phyloP scores from a whole-genome alignment of 371 early-diverging fungal genomes.

The Apophysomyces sp. region DNA sequence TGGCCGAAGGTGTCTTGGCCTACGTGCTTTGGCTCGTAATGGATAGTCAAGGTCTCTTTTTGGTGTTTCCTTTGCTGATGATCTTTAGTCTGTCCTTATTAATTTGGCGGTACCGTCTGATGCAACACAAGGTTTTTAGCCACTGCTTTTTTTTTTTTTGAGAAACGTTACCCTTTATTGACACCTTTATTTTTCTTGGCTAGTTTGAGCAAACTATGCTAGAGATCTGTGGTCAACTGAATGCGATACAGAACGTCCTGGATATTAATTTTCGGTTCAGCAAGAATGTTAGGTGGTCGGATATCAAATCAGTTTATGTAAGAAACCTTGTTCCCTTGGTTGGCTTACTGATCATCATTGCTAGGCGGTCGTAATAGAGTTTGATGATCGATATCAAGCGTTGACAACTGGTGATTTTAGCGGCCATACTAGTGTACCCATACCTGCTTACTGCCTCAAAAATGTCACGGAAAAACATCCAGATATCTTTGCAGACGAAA shows the following conservation, averaged over 20 bases:
- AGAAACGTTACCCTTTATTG: no score
- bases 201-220: slow-evolving; percentile 41
- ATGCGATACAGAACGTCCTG: slow-evolving; percentile 50
- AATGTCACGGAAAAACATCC: background rate
- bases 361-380: slow-evolving; percentile 33
- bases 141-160: no score
- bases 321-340: background rate
- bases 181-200: no score
- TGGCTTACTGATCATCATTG: background rate
- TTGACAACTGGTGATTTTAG: slow-evolving; percentile 5
- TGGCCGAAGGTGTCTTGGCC: slow-evolving; percentile 13
- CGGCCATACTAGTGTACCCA: background rate
- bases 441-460: background rate
- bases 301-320: slow-evolving; percentile 15
- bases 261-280: slow-evolving; percentile 42
- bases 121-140: slow-evolving; percentile 21
- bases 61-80: slow-evolving; percentile 25
- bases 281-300: slow-evolving; percentile 16
- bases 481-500: background rate
- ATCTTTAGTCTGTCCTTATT: slow-evolving; percentile 17
- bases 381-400: slow-evolving; percentile 38
- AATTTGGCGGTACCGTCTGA: slow-evolving; percentile 27
- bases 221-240: slow-evolving; percentile 34
- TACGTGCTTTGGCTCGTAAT: slow-evolving; percentile 23
- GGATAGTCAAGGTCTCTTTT: slow-evolving; percentile 3